Percentiles rank a stretch among this genome's conserved stretches.
Evolutionary conservation across 768 basidiomycete species (phyloP).

Genomic region (Chalciporus chontae): DNA sequence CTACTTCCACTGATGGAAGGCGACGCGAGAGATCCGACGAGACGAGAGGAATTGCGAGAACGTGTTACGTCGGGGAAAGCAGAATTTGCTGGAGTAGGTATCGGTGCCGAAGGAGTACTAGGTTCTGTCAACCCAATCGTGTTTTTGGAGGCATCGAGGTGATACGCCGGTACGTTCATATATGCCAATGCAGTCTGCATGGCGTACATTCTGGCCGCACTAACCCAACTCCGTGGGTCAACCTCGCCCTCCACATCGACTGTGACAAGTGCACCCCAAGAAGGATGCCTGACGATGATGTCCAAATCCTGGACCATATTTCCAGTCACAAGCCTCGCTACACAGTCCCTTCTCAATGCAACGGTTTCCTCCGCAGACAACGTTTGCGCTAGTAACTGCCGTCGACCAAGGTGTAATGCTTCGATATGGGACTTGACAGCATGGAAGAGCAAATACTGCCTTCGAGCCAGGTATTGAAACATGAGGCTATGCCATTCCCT

Average conservation of each 20-base stretch:
- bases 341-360: slow-evolving; percentile 80
- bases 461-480: slow-evolving; percentile 84
- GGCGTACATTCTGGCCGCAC: slow-evolving; percentile 86
- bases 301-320: slow-evolving; percentile 92
- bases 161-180: slow-evolving; percentile 49
- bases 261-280: slow-evolving; percentile 83
- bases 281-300: slow-evolving; percentile 94
- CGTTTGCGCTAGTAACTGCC: slow-evolving; percentile 85
- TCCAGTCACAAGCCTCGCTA: slow-evolving; percentile 79
- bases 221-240: slow-evolving; percentile 81
- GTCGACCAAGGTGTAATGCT: slow-evolving; percentile 83
- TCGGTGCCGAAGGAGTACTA: slow-evolving; percentile 36
- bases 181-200: slow-evolving; percentile 85
- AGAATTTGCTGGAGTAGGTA: slow-evolving; percentile 64
- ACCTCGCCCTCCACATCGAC: slow-evolving; percentile 86
- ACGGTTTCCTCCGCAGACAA: slow-evolving; percentile 84
- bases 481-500: slow-evolving; percentile 94
- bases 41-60: slow-evolving; percentile 30
- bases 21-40: slow-evolving; percentile 33
- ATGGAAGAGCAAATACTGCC: slow-evolving; percentile 88
- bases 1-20: slow-evolving; percentile 4
- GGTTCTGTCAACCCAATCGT: slow-evolving; percentile 46
- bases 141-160: slow-evolving; percentile 31
- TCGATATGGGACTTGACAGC: slow-evolving; percentile 87
- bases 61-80: slow-evolving; percentile 58